phyloP scores from a whole-genome alignment of 495 filamentous ascomycete species.

The Penicillium lividum region DNA sequence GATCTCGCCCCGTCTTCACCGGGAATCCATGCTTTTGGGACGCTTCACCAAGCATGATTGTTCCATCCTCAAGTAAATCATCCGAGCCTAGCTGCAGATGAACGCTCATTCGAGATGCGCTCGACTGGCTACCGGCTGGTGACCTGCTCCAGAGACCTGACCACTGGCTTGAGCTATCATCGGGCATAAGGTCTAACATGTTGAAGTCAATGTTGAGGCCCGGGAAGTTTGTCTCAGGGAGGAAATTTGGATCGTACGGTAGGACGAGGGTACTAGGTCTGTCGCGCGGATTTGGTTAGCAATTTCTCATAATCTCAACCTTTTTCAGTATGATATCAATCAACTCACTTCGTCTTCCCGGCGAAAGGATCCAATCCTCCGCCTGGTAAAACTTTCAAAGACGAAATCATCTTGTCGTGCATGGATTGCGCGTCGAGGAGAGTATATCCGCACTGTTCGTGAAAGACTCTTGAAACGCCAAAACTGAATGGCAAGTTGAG shows the following conservation, averaged over 20 bases:
- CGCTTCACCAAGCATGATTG: slow-evolving; percentile 16
- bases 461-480: slow-evolving; percentile 80
- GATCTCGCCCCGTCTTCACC: slow-evolving; percentile 16
- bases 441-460: slow-evolving; percentile 83
- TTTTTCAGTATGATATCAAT: neutral
- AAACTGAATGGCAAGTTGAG: slow-evolving; percentile 47
- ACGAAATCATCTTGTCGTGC: slow-evolving; percentile 67
- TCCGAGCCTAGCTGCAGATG: slow-evolving; percentile 37
- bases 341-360: slow-evolving; percentile 67
- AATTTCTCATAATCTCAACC: neutral
- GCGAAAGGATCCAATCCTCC: slow-evolving; percentile 68
- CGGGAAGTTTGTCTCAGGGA: slow-evolving; percentile 64
- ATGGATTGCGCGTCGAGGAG: slow-evolving; percentile 76
- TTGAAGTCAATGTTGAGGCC: slow-evolving; percentile 58
- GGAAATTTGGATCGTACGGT: slow-evolving; percentile 82
- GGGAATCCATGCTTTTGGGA: slow-evolving; percentile 24
- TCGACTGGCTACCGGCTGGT: slow-evolving; percentile 32
- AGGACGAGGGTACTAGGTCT: slow-evolving; percentile 81
- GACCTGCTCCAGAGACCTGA: slow-evolving; percentile 31
- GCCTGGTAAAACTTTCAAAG: slow-evolving; percentile 57
- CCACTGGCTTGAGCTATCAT: slow-evolving; percentile 18
- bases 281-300: slow-evolving; percentile 6
- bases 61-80: slow-evolving; percentile 24
- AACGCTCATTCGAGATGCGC: slow-evolving; percentile 28
- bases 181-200: slow-evolving; percentile 15